Percentiles rank a stretch among this genome's conserved stretches.
Evolutionary conservation across 2,329 filamentous ascomycete species (phyloP).

Genomic region (Fusarium neocosmosporiellum): DNA sequence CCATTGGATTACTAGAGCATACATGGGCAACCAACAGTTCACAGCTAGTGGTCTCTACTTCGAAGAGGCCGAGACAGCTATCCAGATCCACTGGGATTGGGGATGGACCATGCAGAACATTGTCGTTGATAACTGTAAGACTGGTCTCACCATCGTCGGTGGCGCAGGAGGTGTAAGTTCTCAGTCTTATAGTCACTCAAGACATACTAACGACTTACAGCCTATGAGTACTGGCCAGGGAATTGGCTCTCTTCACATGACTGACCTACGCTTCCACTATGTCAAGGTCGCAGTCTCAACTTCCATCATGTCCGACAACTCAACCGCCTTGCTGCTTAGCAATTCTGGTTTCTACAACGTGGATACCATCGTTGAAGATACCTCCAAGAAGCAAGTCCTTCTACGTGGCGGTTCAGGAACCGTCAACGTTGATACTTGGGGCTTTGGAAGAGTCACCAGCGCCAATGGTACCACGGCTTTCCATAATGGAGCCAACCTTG

Average conservation of each 20-base stretch:
- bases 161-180: conserved; percentile 22
- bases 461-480: conserved; percentile 15
- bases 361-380: conserved; percentile 13
- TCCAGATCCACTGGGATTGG: conserved; percentile 80
- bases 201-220: background rate
- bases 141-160: conserved; percentile 64
- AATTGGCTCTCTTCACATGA: conserved; percentile 29
- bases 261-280: conserved; percentile 3
- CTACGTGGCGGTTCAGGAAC: conserved; percentile 2
- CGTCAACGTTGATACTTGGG: conserved; percentile 11
- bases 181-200: too few species aligned
- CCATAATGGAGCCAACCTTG: conserved; percentile 14
- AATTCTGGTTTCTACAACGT: conserved; percentile 21
- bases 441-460: conserved; percentile 24
- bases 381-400: conserved; percentile 5
- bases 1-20: conserved; percentile 48
- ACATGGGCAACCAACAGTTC: conserved; percentile 72
- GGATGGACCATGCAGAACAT: conserved; percentile 78
- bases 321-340: conserved; percentile 14
- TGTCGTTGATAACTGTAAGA: conserved; percentile 67
- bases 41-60: conserved; percentile 75
- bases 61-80: conserved; percentile 70
- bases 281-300: background rate
- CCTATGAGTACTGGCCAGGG: conserved; percentile 12
- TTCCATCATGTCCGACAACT: conserved; percentile 9